Base-by-base conservation (phyloP, 495 filamentous ascomycete genomes). In the Cairneyella variabilis region DNA sequence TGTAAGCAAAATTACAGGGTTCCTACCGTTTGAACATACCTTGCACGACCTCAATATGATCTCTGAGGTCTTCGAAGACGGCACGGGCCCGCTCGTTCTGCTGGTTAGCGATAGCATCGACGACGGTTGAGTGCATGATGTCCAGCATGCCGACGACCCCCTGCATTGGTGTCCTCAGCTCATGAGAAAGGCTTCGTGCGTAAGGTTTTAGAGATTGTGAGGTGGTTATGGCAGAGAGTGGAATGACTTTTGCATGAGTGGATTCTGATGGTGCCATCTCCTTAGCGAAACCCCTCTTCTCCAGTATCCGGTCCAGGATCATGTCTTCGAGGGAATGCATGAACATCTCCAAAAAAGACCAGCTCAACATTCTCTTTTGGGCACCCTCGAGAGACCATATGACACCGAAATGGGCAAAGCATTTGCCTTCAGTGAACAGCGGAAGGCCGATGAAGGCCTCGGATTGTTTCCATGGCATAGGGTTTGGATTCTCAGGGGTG, bases 111-210 rank as follows among this genome's bases (percentile, higher is more conserved):
- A 83, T 77, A 4, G 83, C 84, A 60, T 91, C 87, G 27, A 86
- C 72, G 7, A 90, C 83, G 2, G 83, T 89, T 9, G 85, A 83
- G 62, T 89, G 83, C 87, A 91, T 90, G 41, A 91, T 83, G 71
- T 91, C 88, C 25, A 91, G 70, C 87, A 90, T 90, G 4, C 88
- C 88, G 5, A 91, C 85, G 30, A 91, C 84, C 16, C 88, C 88
- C 65, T 91, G 88, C 88, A 91, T 91, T 1, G 88, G 88, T 9
- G 88, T 91, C 51, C 88, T 76, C 16, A 91, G 69, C 65, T 91
- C 88, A 58, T 91, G 88, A 0, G 88, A 91, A 48, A 91, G 66
- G 61, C 83, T 89, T 54, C 85, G 77, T 21, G 88, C 88, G 65
- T 88, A 91, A 2, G 88, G 86, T 64, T 88, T 88, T 20, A 91